A percentile compares a stretch with the other conserved stretches of the same genome.
Evolutionary conservation across 352 stramenopile species (phyloP).

Genomic region (Globisporangium cederbergense): DNA sequence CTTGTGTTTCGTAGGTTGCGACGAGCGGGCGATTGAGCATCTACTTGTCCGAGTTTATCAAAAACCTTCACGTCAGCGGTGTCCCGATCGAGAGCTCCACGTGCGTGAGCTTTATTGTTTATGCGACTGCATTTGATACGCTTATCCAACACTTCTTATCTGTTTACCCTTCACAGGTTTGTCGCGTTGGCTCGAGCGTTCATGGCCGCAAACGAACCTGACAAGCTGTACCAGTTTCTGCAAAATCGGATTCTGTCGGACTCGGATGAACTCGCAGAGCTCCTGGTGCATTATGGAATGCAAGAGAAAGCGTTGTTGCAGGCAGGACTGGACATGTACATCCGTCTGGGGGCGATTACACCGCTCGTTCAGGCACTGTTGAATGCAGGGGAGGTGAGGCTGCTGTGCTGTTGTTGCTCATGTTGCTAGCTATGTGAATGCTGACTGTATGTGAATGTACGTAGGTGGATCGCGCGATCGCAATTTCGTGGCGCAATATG

Average conservation of each 20-base stretch:
- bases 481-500: slow-evolving; percentile 50
- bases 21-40: slow-evolving; percentile 36
- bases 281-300: slow-evolving; percentile 35
- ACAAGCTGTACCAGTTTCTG: slow-evolving; percentile 66
- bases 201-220: slow-evolving; percentile 33
- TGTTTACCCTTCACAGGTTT: slow-evolving; percentile 29
- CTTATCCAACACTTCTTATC: no score
- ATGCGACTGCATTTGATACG: no score
- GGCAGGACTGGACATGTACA: slow-evolving; percentile 68
- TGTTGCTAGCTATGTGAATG: not conserved
- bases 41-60: slow-evolving; percentile 68
- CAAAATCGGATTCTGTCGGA: slow-evolving; percentile 56
- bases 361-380: slow-evolving; percentile 50
- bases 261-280: slow-evolving; percentile 50
- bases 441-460: not conserved
- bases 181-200: slow-evolving; percentile 50
- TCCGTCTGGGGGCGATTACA: slow-evolving; percentile 39
- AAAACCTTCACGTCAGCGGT: slow-evolving; percentile 41
- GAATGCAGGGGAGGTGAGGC: slow-evolving; percentile 37
- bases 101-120: slow-evolving; percentile 18
- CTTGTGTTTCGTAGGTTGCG: slow-evolving; percentile 28
- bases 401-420: not conserved
- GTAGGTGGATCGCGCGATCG: slow-evolving; percentile 39
- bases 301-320: slow-evolving; percentile 37
- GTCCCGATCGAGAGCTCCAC: slow-evolving; percentile 61